Evolutionary conservation across 1,284 basidiomycete species (phyloP).

Genomic region (Moesziomyces sp.): DNA sequence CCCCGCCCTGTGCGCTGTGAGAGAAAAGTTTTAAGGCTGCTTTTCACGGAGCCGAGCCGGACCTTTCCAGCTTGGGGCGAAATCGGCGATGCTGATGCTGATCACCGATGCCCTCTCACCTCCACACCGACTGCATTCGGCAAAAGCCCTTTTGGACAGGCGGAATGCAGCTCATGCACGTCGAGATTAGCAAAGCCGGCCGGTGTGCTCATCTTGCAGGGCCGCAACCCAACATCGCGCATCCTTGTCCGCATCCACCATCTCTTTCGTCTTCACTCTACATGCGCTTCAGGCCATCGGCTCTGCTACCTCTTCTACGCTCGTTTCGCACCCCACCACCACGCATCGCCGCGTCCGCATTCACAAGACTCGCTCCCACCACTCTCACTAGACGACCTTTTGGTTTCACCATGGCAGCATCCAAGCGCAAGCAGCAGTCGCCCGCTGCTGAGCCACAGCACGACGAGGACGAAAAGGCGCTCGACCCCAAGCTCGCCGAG

Average conservation of each 20-base stretch:
- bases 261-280: not conserved
- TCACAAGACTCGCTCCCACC: not conserved
- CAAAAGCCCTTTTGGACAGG: slow-evolving; percentile 18
- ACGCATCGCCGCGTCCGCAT: not conserved
- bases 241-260: not conserved
- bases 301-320: slow-evolving; percentile 3
- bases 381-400: not conserved
- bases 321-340: slow-evolving; percentile 4
- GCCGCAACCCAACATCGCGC: not conserved
- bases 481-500: slow-evolving; percentile 48
- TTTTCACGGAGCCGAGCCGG: slow-evolving; percentile 3
- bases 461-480: slow-evolving; percentile 31
- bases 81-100: no score
- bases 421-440: slow-evolving; percentile 17
- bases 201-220: slow-evolving; percentile 5
- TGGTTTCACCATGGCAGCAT: slow-evolving; percentile 13
- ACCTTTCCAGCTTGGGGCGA: no score
- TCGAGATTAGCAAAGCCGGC: slow-evolving; percentile 41
- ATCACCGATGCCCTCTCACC: slow-evolving; percentile 9
- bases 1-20: no score
- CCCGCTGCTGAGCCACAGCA: slow-evolving; percentile 6
- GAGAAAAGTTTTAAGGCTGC: no score
- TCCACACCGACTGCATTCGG: slow-evolving; percentile 11
- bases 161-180: slow-evolving; percentile 13
- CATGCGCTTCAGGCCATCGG: slow-evolving; percentile 15